Conservation (phyloP, 352 stramenopile genomes). For the Globisporangium rhizosaccharum region DNA sequence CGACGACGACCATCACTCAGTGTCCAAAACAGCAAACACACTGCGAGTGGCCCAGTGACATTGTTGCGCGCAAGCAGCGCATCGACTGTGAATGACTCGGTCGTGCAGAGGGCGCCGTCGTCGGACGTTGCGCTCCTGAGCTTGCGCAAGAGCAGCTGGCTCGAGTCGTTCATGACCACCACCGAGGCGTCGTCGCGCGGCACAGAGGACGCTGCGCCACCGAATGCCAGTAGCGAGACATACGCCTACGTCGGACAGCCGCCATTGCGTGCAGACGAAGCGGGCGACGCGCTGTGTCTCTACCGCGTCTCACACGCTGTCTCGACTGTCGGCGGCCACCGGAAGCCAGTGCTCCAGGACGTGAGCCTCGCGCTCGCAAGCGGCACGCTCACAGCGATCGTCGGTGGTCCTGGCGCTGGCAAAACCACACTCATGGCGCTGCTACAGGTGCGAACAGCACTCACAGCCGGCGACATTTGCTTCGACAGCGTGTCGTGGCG, state of each 20-base stretch:
- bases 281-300: constrained; percentile 3
- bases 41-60: constrained; percentile 50
- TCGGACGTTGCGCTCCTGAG: constrained; percentile 20
- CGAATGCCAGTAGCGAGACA: too few species aligned
- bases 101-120: not conserved
- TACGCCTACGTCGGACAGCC: too few species aligned
- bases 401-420: constrained; percentile 4
- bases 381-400: constrained; percentile 12
- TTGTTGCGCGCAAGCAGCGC: not conserved
- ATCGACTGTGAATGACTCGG: not conserved
- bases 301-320: constrained; percentile 11
- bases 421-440: constrained; percentile 17
- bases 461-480: constrained; percentile 31
- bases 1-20: constrained; percentile 4
- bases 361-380: constrained; percentile 13
- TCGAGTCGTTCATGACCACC: not conserved
- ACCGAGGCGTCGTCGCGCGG: too few species aligned
- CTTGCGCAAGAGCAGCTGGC: not conserved
- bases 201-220: too few species aligned
- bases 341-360: constrained; percentile 6
- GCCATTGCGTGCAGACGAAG: not conserved
- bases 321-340: constrained; percentile 1
- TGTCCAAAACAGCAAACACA: constrained; percentile 46
- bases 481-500: constrained; percentile 46
- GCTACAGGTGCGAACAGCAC: constrained; percentile 16